These are phyloP conservation scores for Trichophyton schoenleinii DNA, from an alignment of 2,329 filamentous ascomycete species.

Conservation along the genomic window DNA sequence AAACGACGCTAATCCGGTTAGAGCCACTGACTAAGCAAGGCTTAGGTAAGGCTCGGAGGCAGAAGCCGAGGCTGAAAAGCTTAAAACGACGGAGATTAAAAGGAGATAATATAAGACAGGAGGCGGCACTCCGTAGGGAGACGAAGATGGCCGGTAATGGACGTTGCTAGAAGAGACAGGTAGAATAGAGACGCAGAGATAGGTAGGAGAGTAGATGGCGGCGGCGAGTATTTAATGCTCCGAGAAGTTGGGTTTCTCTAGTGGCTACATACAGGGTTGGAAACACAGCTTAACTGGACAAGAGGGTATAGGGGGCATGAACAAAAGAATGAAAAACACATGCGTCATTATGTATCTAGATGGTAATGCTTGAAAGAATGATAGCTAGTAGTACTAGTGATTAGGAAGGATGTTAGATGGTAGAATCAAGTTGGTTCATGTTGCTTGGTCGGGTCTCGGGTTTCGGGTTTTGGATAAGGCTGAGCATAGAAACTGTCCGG, in stretches of 20 bases:
- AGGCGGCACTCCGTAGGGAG: too few relatives aligned
- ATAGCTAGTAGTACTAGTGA: not conserved
- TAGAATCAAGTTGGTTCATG: not conserved
- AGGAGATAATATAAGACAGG: too few relatives aligned
- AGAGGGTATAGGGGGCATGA: not conserved
- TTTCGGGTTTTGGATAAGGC: not conserved
- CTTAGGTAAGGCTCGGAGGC: not conserved
- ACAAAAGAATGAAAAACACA: not conserved
- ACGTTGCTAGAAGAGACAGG: too few relatives aligned
- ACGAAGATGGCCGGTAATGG: too few relatives aligned
- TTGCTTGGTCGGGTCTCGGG: not conserved
- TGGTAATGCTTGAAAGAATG: slow-evolving; percentile 2
- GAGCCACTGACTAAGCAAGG: not conserved
- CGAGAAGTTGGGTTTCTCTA: not conserved
- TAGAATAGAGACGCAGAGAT: too few relatives aligned
- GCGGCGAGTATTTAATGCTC: not conserved
- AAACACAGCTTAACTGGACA: not conserved
- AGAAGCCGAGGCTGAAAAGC: not conserved
- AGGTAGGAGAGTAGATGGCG: too few relatives aligned
- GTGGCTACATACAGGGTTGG: not conserved
- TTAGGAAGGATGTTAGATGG: not conserved
- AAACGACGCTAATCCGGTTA: not conserved
- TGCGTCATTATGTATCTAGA: slow-evolving; percentile 4
- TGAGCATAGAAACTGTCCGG: not conserved
- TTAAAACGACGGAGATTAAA: not conserved